A percentile compares a stretch with the other conserved stretches of the same genome.
These are phyloP conservation scores for Erythrophleum ivorense DNA, from an alignment of 331 rosid species.

Conservation along the genomic window DNA sequence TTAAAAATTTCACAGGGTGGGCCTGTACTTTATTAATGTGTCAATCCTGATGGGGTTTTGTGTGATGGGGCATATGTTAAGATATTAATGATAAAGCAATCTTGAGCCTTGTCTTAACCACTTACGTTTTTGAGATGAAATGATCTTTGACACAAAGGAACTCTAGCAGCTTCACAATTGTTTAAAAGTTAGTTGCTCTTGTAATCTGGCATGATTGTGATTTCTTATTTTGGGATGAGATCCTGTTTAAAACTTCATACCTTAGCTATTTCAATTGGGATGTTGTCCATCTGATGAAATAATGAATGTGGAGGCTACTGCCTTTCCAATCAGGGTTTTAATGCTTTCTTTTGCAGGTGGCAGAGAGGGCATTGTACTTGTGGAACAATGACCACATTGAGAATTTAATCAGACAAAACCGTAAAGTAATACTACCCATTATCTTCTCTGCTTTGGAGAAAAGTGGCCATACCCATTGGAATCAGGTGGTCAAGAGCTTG, in stretches of 20 bases:
- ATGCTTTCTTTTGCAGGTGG: slow-evolving; percentile 52
- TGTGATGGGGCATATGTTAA: background rate
- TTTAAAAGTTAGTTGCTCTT: background rate
- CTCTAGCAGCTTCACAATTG: background rate
- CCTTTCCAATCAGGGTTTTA: background rate
- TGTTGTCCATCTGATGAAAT: slow-evolving; percentile 2
- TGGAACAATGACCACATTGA: slow-evolving; percentile 75
- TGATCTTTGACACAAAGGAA: background rate
- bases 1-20: background rate
- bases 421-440: slow-evolving; percentile 64
- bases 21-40: background rate
- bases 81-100: background rate
- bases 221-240: background rate
- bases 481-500: slow-evolving; percentile 75
- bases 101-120: background rate
- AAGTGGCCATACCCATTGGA: slow-evolving; percentile 69
- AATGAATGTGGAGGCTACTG: background rate
- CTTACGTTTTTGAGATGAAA: background rate
- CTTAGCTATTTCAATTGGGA: background rate
- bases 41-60: background rate
- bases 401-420: slow-evolving; percentile 66
- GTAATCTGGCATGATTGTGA: background rate
- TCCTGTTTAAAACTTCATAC: background rate
- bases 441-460: slow-evolving; percentile 71
- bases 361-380: slow-evolving; percentile 70